These are phyloP conservation scores for Termitomyces sp. DNA, from an alignment of 768 basidiomycete species.

Conservation along the genomic window DNA sequence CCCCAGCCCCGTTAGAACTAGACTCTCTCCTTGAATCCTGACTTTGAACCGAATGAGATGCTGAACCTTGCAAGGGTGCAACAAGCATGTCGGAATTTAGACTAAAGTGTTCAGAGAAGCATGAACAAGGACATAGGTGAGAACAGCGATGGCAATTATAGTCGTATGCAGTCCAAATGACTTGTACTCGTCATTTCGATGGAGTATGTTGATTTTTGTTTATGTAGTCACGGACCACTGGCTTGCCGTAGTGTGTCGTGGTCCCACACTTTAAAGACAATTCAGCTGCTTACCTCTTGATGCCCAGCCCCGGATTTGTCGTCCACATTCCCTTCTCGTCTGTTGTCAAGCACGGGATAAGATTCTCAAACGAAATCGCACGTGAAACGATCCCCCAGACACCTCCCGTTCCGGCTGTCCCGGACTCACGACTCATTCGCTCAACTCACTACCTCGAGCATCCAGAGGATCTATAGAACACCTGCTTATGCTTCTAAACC, in stretches of 20 bases:
- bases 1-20: not conserved
- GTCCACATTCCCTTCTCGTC: not conserved
- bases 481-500: not conserved
- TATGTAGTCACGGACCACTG: not conserved
- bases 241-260: not conserved
- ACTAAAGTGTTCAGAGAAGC: not conserved
- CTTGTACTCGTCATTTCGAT: not conserved
- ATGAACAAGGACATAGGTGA: not conserved
- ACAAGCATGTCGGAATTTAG: not conserved
- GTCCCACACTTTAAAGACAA: not conserved
- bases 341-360: constrained; percentile 7
- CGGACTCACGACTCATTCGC: not conserved
- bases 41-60: not conserved
- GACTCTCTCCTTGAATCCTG: not conserved
- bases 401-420: constrained; percentile 11
- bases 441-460: not conserved
- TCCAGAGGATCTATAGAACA: not conserved
- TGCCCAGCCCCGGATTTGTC: constrained; percentile 1
- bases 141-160: not conserved
- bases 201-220: constrained; percentile 15
- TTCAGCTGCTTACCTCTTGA: not conserved
- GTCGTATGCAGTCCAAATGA: not conserved
- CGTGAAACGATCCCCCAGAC: constrained; percentile 8
- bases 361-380: not conserved
- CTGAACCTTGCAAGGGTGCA: not conserved